A percentile compares a stretch with the other conserved stretches of the same genome.
phyloP scores from a whole-genome alignment of 768 basidiomycete species.

The Termitomyces sp. region DNA sequence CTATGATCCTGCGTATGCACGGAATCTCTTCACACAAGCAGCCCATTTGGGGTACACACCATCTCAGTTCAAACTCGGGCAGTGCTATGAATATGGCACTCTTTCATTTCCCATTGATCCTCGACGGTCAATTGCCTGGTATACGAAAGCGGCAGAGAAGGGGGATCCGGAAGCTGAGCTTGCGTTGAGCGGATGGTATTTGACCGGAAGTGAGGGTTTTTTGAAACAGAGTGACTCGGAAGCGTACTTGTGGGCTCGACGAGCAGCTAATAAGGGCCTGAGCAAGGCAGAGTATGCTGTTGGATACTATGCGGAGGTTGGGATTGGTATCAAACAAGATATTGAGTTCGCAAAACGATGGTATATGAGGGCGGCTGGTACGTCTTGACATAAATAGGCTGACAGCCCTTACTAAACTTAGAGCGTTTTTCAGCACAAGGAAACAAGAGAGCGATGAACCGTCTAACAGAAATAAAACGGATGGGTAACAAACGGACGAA shows the following conservation, averaged over 20 bases:
- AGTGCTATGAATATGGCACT: conserved; percentile 90
- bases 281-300: conserved; percentile 99
- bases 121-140: conserved; percentile 93
- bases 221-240: conserved; percentile 97
- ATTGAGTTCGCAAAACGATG: conserved; percentile 93
- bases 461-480: conserved; percentile 93
- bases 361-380: conserved; percentile 99
- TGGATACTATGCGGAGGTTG: conserved; percentile 96
- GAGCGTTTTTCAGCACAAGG: conserved; percentile 71
- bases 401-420: background rate
- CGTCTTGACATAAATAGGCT: conserved; percentile 20
- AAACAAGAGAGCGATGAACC: conserved; percentile 96
- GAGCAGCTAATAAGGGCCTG: conserved; percentile 93
- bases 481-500: conserved; percentile 75
- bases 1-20: conserved; percentile 77
- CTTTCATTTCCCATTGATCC: conserved; percentile 92
- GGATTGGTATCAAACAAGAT: conserved; percentile 96
- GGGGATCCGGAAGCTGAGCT: conserved; percentile 93
- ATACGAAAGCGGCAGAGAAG: conserved; percentile 96
- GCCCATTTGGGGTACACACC: conserved; percentile 92
- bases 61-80: conserved; percentile 92
- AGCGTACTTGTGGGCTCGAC: conserved; percentile 97
- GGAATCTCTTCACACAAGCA: conserved; percentile 82
- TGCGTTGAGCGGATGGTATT: conserved; percentile 96
- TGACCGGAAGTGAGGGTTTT: conserved; percentile 92